A percentile compares a stretch with the other conserved stretches of the same genome.
These are phyloP conservation scores for Venturia carpophila DNA, from an alignment of 2,329 filamentous ascomycete genomes.

Conservation along the genomic window DNA sequence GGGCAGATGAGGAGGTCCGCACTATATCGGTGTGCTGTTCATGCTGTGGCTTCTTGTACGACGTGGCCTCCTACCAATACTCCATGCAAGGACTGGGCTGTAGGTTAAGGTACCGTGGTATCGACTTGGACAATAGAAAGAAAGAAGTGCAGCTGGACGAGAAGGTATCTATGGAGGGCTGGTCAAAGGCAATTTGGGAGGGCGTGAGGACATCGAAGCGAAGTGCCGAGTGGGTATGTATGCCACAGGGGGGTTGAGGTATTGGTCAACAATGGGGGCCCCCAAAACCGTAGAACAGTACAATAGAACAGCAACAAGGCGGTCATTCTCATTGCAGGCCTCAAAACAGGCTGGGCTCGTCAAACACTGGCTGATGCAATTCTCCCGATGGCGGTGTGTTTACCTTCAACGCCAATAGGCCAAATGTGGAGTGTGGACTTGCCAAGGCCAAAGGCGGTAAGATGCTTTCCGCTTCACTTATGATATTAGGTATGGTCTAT, in stretches of 20 bases:
- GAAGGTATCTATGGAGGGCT: neutral
- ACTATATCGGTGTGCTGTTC: conserved; percentile 9
- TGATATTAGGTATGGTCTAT: too few species aligned
- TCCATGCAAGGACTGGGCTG: neutral
- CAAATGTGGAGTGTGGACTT: neutral
- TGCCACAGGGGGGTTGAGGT: neutral
- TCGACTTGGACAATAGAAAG: neutral
- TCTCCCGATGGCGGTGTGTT: neutral
- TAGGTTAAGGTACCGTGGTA: neutral
- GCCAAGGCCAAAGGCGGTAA: neutral
- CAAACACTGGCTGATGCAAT: neutral
- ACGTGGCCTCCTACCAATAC: neutral
- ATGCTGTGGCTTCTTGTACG: conserved; percentile 5
- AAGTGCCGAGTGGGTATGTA: neutral
- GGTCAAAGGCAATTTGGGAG: neutral
- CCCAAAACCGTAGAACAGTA: too few species aligned
- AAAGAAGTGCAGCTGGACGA: neutral
- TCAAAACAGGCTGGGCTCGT: neutral
- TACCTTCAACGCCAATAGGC: neutral
- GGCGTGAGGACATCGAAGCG: neutral
- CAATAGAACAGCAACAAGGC: neutral
- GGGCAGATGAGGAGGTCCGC: conserved; percentile 7
- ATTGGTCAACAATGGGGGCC: too few species aligned
- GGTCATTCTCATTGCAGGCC: neutral
- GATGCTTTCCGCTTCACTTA: conserved; percentile 7